Evolutionary conservation across 371 early-diverging fungal genomes (phyloP), one percentile per base, ranked within the genome.

Genomic region (Mortierella sp.): DNA sequence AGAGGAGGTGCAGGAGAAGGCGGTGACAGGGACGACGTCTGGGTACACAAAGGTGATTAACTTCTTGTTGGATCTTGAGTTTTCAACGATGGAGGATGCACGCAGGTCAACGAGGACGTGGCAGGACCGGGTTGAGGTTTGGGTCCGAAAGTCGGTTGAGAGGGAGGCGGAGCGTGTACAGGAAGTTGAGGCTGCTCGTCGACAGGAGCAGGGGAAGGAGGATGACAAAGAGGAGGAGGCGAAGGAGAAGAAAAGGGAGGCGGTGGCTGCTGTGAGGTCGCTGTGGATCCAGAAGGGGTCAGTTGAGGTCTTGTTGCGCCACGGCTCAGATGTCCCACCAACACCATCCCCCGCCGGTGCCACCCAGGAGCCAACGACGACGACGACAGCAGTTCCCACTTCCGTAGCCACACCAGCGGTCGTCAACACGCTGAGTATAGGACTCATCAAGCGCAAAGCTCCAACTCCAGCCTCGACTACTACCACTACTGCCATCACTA

Each of bases 31-130:
- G 65, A 51, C 81, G 7, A 65, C 73, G 44, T 43, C 43, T 4
- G 70, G 63, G 16, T 86, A 82, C 27, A 86, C 87, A 49, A 77
- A 79, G 27, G 72, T 75, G 21, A 80, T 86, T 74, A 86, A 86
- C 43, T 70, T 49, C 16, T 41, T 86, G 71, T 71, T 86, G 5
- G 60, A 43, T 3, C 74, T 82, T 24, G 77, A 86, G 35, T 86
- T 86, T 24, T 75, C 78, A 12, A 80, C 76, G 12, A 16, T 72
- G 18, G 75, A 77, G 18, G 11, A 5, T 14, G 73, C 80, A 0
- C n/a, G 46, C 8, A 65, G 55, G 1, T 86, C 87, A 7, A 86
- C 87, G 1, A 41, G 4, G 14, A 41, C 29, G 18, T 86, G 87
- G 87, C 58, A 49, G 11, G 43, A 60, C n/a, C 55, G 77, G n/a